Evolutionary conservation across 2,329 filamentous ascomycete species (phyloP).

Genomic region (Pseudocercospora vitis): DNA sequence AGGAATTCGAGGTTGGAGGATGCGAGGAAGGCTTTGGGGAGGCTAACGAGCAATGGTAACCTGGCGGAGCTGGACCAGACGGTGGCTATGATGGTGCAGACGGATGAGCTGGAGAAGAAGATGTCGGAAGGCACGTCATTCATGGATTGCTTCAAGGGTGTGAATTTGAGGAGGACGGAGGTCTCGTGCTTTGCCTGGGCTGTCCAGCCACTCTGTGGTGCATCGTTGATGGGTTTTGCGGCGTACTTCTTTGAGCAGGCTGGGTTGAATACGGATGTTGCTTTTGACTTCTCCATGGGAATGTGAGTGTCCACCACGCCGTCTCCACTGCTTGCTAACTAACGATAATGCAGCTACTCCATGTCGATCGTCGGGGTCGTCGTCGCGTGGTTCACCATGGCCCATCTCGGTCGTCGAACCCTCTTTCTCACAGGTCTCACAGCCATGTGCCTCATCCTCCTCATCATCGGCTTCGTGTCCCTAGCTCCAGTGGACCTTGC

Average conservation of each 20-base stretch:
- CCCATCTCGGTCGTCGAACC: constrained; percentile 38
- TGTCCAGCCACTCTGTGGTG: constrained; percentile 38
- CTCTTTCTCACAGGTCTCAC: constrained; percentile 37
- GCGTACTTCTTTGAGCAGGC: constrained; percentile 42
- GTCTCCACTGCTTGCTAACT: neutral
- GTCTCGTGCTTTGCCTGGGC: constrained; percentile 36
- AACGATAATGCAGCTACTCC: constrained; percentile 24
- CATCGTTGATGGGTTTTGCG: constrained; percentile 36
- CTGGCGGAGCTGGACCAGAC: constrained; percentile 25
- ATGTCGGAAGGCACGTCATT: constrained; percentile 32
- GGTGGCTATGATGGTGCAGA: constrained; percentile 31
- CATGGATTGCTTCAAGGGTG: constrained; percentile 40
- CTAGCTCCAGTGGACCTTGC: constrained; percentile 17
- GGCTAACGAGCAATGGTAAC: constrained; percentile 1
- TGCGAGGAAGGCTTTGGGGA: constrained; percentile 6
- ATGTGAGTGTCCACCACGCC: constrained; percentile 32
- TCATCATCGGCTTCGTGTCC: constrained; percentile 31
- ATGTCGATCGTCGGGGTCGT: constrained; percentile 37
- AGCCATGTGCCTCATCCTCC: constrained; percentile 22
- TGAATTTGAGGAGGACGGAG: constrained; percentile 39
- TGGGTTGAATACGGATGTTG: constrained; percentile 31
- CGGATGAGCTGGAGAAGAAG: constrained; percentile 35
- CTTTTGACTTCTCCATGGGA: constrained; percentile 37
- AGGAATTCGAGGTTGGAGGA: neutral
- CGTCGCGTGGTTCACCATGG: constrained; percentile 38